phyloP scores from a whole-genome alignment of 2,329 filamentous ascomycete genomes.

The Coniochaeta ligniaria region DNA sequence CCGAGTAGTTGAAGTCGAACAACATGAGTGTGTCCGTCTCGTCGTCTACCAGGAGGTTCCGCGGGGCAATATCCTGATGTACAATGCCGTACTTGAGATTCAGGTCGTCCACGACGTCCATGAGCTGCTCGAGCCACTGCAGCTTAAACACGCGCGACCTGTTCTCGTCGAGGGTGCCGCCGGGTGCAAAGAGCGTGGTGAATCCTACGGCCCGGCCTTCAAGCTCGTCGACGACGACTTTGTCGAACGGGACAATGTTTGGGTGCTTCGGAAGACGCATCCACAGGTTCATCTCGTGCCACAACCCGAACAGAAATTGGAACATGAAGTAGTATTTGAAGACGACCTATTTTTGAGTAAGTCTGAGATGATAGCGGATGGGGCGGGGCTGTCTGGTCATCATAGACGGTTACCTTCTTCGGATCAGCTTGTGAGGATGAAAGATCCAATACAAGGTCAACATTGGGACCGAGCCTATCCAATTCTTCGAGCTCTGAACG shows the following conservation, averaged over 20 bases:
- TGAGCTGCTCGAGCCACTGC: conserved; percentile 26
- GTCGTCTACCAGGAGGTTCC: not conserved
- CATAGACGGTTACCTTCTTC: not conserved
- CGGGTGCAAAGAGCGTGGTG: not conserved
- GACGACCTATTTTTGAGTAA: not conserved
- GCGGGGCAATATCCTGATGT: not conserved
- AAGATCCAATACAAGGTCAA: not conserved
- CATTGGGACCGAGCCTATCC: not conserved
- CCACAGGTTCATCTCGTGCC: conserved; percentile 25
- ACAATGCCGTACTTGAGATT: conserved; percentile 16
- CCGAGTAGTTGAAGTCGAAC: not conserved
- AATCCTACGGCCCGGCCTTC: not conserved
- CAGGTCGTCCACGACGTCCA: conserved; percentile 24
- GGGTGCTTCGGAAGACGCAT: conserved; percentile 22
- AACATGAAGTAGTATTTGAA: not conserved
- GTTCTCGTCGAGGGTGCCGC: conserved; percentile 10
- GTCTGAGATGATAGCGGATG: too few relatives aligned
- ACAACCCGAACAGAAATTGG: conserved; percentile 10
- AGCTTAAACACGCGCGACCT: conserved; percentile 22
- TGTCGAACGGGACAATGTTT: conserved; percentile 17
- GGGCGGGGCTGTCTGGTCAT: too few relatives aligned
- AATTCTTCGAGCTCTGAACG: not conserved
- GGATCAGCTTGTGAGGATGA: not conserved
- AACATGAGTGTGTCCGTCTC: not conserved
- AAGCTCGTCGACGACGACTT: conserved; percentile 15